Evolutionary conservation across 768 basidiomycete species (phyloP).

Genomic region (Boletus subcaerulescens): DNA sequence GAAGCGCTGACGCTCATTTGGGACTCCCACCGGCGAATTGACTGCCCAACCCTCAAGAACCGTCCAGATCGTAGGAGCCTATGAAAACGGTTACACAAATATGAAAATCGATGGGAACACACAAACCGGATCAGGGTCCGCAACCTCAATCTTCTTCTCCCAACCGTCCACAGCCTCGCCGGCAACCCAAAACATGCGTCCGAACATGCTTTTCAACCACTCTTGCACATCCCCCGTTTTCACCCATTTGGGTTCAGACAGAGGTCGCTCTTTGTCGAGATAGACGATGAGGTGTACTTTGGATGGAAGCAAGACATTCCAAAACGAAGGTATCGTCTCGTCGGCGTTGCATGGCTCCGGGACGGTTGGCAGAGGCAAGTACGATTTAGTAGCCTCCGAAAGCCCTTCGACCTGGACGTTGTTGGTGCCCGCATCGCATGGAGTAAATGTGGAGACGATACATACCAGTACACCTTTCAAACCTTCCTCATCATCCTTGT

Average conservation of each 20-base stretch:
- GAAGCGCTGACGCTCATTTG: conserved; percentile 82
- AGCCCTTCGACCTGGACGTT: conserved; percentile 64
- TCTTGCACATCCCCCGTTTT: conserved; percentile 93
- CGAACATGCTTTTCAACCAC: conserved; percentile 88
- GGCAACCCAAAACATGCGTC: conserved; percentile 82
- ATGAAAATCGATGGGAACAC: neutral
- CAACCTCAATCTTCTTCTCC: conserved; percentile 90
- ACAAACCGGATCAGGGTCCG: conserved; percentile 93
- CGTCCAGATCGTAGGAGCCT: conserved; percentile 92
- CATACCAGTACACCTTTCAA: conserved; percentile 77
- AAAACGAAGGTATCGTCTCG: conserved; percentile 71
- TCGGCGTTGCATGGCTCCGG: conserved; percentile 46
- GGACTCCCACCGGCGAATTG: conserved; percentile 75
- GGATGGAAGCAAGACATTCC: conserved; percentile 48
- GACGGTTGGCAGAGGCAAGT: conserved; percentile 53
- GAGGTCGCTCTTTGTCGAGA: conserved; percentile 82
- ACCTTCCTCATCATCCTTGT: conserved; percentile 50
- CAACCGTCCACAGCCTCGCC: conserved; percentile 86
- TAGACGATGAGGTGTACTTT: conserved; percentile 67
- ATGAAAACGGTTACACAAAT: conserved; percentile 5
- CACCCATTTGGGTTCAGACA: conserved; percentile 97
- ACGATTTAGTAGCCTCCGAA: conserved; percentile 69
- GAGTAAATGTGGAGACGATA: conserved; percentile 13
- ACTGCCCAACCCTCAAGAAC: conserved; percentile 87
- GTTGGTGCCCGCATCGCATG: conserved; percentile 10